Conservation (phyloP, 345 rosid species). For the Carallia pectinifolia region DNA sequence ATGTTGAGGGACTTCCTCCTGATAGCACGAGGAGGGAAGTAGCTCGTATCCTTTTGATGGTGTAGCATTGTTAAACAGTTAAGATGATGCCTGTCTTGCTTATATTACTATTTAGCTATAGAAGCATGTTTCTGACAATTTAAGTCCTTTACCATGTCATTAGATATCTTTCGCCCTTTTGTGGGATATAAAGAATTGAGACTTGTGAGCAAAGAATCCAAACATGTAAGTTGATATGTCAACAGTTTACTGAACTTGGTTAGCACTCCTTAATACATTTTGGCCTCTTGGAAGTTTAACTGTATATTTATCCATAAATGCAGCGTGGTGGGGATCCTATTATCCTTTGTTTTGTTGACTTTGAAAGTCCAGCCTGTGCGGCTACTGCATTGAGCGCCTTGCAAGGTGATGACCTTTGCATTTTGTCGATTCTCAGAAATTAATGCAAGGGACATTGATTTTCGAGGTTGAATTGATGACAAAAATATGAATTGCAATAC, state of each 20-base stretch:
- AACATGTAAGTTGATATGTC: slow-evolving; percentile 46
- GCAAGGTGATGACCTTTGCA: slow-evolving; percentile 56
- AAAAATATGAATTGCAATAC: too few species aligned
- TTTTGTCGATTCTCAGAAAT: neutral
- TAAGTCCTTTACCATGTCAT: slow-evolving; percentile 33
- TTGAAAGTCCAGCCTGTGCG: slow-evolving; percentile 77
- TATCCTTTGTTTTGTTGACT: slow-evolving; percentile 88
- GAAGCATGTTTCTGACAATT: neutral
- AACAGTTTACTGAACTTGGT: neutral
- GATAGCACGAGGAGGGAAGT: slow-evolving; percentile 76
- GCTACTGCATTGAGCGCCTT: slow-evolving; percentile 87
- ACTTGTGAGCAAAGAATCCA: slow-evolving; percentile 72
- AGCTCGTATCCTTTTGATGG: slow-evolving; percentile 68
- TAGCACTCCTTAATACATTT: neutral
- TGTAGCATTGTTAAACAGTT: slow-evolving; percentile 2
- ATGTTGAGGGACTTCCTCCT: slow-evolving; percentile 81
- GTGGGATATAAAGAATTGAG: slow-evolving; percentile 82
- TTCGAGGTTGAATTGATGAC: neutral
- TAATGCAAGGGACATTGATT: neutral
- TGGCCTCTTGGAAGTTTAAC: neutral
- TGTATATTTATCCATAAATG: slow-evolving; percentile 22
- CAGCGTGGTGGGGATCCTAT: slow-evolving; percentile 86
- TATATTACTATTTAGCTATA: neutral
- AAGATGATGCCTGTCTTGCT: neutral
- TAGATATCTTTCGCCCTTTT: slow-evolving; percentile 88